Percentiles rank a stretch among this genome's conserved stretches.
Evolutionary conservation across 2,329 filamentous ascomycete genomes (phyloP).

Genomic region (Fusarium goolgardi): DNA sequence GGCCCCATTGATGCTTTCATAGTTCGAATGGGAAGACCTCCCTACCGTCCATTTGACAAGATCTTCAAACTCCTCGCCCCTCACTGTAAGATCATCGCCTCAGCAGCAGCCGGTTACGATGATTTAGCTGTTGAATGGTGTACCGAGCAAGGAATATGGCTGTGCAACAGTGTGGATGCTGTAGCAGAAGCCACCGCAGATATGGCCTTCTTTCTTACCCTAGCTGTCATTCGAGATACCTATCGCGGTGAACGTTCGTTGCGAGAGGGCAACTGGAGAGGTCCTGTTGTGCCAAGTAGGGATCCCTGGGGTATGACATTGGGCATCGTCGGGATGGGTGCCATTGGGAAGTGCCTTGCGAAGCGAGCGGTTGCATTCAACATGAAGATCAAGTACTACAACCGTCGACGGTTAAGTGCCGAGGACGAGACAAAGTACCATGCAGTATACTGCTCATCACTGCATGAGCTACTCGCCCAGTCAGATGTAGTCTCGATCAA

Average conservation of each 20-base stretch:
- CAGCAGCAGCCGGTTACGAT: constrained; percentile 61
- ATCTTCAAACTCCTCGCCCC: constrained; percentile 57
- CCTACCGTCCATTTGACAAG: constrained; percentile 62
- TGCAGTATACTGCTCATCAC: constrained; percentile 52
- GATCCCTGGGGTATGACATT: constrained; percentile 59
- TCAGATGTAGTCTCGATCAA: constrained; percentile 57
- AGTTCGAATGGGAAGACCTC: constrained; percentile 61
- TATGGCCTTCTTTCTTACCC: constrained; percentile 55
- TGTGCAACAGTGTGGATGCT: constrained; percentile 66
- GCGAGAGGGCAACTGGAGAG: constrained; percentile 54
- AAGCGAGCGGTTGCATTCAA: constrained; percentile 56
- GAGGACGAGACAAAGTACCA: constrained; percentile 52
- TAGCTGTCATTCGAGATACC: constrained; percentile 59
- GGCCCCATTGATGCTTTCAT: constrained; percentile 62
- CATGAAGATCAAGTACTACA: constrained; percentile 58
- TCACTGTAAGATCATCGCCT: constrained; percentile 58
- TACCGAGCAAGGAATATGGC: constrained; percentile 58
- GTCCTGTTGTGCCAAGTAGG: constrained; percentile 48
- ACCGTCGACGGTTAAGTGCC: constrained; percentile 51
- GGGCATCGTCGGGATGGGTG: constrained; percentile 62
- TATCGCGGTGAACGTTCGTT: constrained; percentile 53
- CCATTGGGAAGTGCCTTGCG: constrained; percentile 59
- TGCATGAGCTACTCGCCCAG: constrained; percentile 55
- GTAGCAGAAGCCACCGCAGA: constrained; percentile 65
- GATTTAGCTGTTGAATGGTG: constrained; percentile 60